Evolutionary conservation across 495 filamentous ascomycete genomes (phyloP), one percentile per base, ranked within the genome.

Genomic region (Xylaria scruposa): DNA sequence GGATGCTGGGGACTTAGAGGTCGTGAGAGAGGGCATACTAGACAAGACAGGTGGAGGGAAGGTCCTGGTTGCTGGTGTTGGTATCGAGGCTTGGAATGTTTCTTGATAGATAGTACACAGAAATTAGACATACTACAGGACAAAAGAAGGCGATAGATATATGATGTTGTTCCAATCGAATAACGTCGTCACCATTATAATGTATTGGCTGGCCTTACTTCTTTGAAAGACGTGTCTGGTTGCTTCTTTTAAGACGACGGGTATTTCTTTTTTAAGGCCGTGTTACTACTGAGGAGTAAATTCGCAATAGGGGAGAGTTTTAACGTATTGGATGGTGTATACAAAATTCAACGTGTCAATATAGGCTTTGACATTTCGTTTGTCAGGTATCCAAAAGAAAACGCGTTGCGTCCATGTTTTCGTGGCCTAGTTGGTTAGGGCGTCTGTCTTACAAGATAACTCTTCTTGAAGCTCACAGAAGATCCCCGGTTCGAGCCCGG

Each of bases 41-140:
- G 36, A 70, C 3, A 60, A 47, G 21, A 60, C 73, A 63, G 67
- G 26, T 24, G 60, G 65, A 24, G 66, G n/a, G 59, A 73, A 60
- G 65, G 78, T 83, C 19, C 65, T 87, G n/a, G 78, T 87, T 19
- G 85, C 79, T 3, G 85, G 86, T 0, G 83, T 87, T 64, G 85
- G 85, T 4, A 69, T 87, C 53, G 86, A 87, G 72, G 72, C 80
- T 36, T 87, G 85, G 82, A 67, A 46, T 29, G 38, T 70, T 64
- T 40, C 47, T 46, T 64, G 31, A 70, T 13, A 44, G 31, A 70
- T 13, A 44, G 21, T 29, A 24, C 10, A 21, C 21, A 53, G 9
- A 49, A 49, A 40, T 7, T 40, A 40, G 38, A 40, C 38, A 40
- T 40, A 40, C 38, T 40, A 40, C 38, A 0, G 9, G 38, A 40